These are phyloP conservation scores for Leccinellum luteum DNA, from an alignment of 768 basidiomycete species.

Conservation along the genomic window DNA sequence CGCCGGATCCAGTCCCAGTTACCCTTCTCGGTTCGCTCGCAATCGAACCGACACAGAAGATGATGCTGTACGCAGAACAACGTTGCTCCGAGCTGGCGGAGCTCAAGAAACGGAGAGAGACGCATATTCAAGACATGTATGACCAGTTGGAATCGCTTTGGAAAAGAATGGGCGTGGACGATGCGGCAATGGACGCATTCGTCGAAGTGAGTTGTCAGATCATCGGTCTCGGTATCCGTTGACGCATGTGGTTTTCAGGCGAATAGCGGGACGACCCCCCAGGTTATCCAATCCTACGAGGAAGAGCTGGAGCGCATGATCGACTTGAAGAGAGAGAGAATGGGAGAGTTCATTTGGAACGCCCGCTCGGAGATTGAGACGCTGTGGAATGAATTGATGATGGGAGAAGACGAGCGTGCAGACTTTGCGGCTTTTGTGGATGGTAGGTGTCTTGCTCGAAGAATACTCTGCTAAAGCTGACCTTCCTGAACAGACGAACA, in stretches of 20 bases:
- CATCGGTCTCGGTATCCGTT: neutral
- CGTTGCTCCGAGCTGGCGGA: slow-evolving; percentile 63
- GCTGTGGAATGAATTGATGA: slow-evolving; percentile 85
- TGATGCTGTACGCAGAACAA: slow-evolving; percentile 70
- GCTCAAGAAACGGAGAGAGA: slow-evolving; percentile 70
- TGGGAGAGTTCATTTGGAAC: slow-evolving; percentile 79
- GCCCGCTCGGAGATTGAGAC: slow-evolving; percentile 77
- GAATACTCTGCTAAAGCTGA: neutral
- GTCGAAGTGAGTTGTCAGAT: slow-evolving; percentile 53
- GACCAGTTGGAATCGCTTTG: slow-evolving; percentile 91
- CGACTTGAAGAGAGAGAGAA: slow-evolving; percentile 81
- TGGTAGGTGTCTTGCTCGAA: slow-evolving; percentile 49
- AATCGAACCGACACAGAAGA: slow-evolving; percentile 72
- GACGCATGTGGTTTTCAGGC: slow-evolving; percentile 19
- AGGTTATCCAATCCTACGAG: slow-evolving; percentile 78
- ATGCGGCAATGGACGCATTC: slow-evolving; percentile 86
- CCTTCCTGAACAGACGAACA: slow-evolving; percentile 60
- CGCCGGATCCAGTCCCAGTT: slow-evolving; percentile 20
- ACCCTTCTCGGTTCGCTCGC: slow-evolving; percentile 36
- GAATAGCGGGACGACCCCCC: slow-evolving; percentile 77
- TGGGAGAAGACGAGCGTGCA: slow-evolving; percentile 76
- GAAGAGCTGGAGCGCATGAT: slow-evolving; percentile 89
- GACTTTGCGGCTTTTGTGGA: slow-evolving; percentile 83
- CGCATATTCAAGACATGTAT: slow-evolving; percentile 89
- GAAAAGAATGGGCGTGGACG: slow-evolving; percentile 78